Evolutionary conservation across 2,329 filamentous ascomycete genomes (phyloP).

Genomic region (Arachnomyces sp.): DNA sequence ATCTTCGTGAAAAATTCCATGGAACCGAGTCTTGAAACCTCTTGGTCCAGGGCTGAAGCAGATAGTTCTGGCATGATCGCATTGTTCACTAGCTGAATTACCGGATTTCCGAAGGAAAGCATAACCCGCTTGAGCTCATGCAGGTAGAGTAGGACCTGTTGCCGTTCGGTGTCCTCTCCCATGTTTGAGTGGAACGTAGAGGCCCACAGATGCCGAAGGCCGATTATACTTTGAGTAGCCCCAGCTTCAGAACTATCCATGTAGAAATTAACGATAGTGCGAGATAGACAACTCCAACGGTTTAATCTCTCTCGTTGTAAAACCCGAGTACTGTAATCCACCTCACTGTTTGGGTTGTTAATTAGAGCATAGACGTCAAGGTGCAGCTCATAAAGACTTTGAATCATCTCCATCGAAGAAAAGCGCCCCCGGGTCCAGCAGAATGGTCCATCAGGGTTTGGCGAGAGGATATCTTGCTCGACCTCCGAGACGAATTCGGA

Average conservation of each 20-base stretch:
- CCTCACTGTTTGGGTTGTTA: constrained; percentile 52
- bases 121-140: constrained; percentile 54
- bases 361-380: constrained; percentile 59
- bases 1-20: constrained; percentile 93
- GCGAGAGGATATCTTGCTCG: constrained; percentile 22
- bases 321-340: constrained; percentile 43
- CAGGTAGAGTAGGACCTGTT: constrained; percentile 56
- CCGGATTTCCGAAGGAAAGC: constrained; percentile 38
- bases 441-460: constrained; percentile 14
- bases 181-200: constrained; percentile 56
- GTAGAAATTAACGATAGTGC: constrained; percentile 44
- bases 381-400: constrained; percentile 60
- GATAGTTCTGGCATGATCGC: constrained; percentile 83
- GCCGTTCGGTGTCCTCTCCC: constrained; percentile 47
- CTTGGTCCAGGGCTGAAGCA: constrained; percentile 71
- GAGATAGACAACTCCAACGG: constrained; percentile 53
- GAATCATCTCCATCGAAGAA: constrained; percentile 44
- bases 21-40: constrained; percentile 85
- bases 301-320: constrained; percentile 52
- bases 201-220: constrained; percentile 59
- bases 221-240: constrained; percentile 36
- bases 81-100: constrained; percentile 69
- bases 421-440: constrained; percentile 25
- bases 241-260: constrained; percentile 23
- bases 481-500: constrained; percentile 24